phyloP scores from a whole-genome alignment of 257 asterid species.

The Solanum lignicaule region DNA sequence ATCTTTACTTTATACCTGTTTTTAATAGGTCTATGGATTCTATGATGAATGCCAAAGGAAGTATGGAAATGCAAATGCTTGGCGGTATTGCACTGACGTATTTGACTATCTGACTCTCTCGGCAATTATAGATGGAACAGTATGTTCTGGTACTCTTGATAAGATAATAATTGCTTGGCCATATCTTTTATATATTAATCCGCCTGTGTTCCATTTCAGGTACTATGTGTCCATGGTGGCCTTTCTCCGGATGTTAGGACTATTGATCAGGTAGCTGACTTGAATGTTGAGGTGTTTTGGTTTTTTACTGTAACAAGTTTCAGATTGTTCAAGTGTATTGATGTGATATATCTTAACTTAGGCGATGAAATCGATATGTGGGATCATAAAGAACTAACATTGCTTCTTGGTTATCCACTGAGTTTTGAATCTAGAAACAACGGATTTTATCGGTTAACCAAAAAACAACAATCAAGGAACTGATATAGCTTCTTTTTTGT shows the following conservation, averaged over 20 bases:
- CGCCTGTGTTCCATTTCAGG: conserved; percentile 32
- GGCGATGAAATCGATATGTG: background rate
- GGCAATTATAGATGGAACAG: conserved; percentile 97
- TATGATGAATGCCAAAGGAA: conserved; percentile 98
- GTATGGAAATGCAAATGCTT: conserved; percentile 95
- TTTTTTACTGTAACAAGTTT: background rate
- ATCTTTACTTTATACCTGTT: background rate
- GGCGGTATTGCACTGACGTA: conserved; percentile 99
- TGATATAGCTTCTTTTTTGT: background rate
- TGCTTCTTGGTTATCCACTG: background rate
- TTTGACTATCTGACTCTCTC: conserved; percentile 92
- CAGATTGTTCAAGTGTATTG: background rate
- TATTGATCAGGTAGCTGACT: conserved; percentile 67
- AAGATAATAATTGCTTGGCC: background rate
- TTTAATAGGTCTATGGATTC: conserved; percentile 87
- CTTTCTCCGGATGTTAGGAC: conserved; percentile 96
- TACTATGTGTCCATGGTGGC: conserved; percentile 97
- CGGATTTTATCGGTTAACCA: background rate
- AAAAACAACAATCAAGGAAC: background rate
- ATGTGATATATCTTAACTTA: background rate
- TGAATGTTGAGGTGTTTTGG: background rate
- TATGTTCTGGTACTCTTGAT: conserved; percentile 16
- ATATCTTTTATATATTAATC: background rate
- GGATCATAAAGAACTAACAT: background rate
- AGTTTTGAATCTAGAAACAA: background rate